Conservation (phyloP, 768 basidiomycete species). For the Leccinellum rugosiceps region DNA sequence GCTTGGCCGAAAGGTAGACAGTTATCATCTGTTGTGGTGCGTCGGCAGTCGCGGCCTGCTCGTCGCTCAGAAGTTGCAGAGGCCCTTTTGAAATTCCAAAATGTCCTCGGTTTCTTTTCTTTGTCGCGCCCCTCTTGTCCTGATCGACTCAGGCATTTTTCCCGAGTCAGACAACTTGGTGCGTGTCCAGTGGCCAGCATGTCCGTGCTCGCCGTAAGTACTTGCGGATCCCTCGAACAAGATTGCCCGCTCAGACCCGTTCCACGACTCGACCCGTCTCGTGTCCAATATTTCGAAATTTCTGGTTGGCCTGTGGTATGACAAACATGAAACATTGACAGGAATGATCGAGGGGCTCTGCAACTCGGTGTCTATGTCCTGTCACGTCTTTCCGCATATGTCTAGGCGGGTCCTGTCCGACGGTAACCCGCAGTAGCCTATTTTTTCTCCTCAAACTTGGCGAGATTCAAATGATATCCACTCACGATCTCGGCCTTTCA, state of each 20-base stretch:
- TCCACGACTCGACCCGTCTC: not conserved
- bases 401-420: conserved; percentile 33
- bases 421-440: conserved; percentile 38
- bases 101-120: conserved; percentile 3
- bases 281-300: conserved; percentile 9
- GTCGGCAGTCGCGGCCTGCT: conserved; percentile 22
- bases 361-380: conserved; percentile 23
- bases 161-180: not conserved
- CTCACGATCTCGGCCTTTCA: conserved; percentile 8
- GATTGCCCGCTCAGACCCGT: not conserved
- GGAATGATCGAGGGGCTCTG: conserved; percentile 39
- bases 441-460: conserved; percentile 14
- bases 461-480: conserved; percentile 2
- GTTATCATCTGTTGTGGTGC: conserved; percentile 21
- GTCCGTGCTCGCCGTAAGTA: not conserved
- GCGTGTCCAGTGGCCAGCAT: not conserved
- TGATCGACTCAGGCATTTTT: not conserved
- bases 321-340: conserved; percentile 42
- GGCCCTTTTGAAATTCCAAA: conserved; percentile 24
- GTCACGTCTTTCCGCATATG: conserved; percentile 33
- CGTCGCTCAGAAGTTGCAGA: conserved; percentile 22
- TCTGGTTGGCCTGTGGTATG: conserved; percentile 16
- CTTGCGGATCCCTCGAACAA: conserved; percentile 1
- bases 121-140: conserved; percentile 1
- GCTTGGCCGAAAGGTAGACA: conserved; percentile 19